phyloP scores from a whole-genome alignment of 768 basidiomycete genomes.

The Tephrocybe sp. region DNA sequence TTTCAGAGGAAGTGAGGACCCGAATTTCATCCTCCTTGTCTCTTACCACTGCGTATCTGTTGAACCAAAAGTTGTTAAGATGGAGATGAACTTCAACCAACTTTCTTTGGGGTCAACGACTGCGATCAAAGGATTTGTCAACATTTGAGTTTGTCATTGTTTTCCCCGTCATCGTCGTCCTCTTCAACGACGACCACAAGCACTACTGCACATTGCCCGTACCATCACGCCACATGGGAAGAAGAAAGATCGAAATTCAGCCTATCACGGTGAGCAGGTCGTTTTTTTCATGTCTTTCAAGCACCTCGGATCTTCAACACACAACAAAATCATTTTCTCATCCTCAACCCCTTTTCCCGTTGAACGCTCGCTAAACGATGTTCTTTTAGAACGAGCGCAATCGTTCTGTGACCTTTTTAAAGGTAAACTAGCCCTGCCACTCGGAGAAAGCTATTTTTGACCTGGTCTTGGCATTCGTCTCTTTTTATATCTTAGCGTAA shows the following conservation, averaged over 20 bases:
- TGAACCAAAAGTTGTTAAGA: too few species aligned
- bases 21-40: too few species aligned
- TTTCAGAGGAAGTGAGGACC: too few species aligned
- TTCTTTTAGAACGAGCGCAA: constrained; percentile 18
- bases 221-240: constrained; percentile 10
- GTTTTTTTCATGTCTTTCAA: too few species aligned
- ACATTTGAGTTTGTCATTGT: constrained; percentile 4
- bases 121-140: constrained; percentile 11
- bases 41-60: too few species aligned
- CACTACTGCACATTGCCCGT: background rate
- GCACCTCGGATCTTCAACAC: too few species aligned
- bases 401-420: constrained; percentile 20
- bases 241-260: constrained; percentile 20
- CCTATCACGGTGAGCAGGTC: constrained; percentile 15
- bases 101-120: too few species aligned
- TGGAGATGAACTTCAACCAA: too few species aligned
- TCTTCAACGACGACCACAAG: constrained; percentile 1
- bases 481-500: constrained; percentile 18
- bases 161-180: constrained; percentile 7
- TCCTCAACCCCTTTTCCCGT: background rate
- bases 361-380: background rate
- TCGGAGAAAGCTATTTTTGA: constrained; percentile 22
- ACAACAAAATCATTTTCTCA: background rate
- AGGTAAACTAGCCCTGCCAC: constrained; percentile 14
- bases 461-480: constrained; percentile 16